Base-by-base conservation (phyloP, 768 basidiomycete species). In the Gautieria morchelliformis region DNA sequence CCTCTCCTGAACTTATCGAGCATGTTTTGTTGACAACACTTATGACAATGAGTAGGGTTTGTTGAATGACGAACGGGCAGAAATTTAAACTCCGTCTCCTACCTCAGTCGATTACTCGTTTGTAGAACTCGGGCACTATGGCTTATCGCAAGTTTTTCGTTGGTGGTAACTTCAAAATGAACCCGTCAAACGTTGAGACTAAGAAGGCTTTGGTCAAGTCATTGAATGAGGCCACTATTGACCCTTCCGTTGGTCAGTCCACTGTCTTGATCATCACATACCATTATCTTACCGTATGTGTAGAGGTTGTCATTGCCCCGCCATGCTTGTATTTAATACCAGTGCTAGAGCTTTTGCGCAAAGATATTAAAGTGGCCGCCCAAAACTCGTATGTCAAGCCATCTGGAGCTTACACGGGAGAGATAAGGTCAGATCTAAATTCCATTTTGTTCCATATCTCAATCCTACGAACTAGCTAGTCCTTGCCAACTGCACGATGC, bases 151-250 rank as follows among this genome's bases (percentile, higher is more conserved):
- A 82, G 70, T 95, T 94, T 76, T 94, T 96, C 68, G 93, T 90
- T 65, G 95, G 95, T 61, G 91, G 93, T 32, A 97, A 98, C 81
- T 97, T 95, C 83, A 99, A 97, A 78, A 86, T 98, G 85, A 95
- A 97, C 76, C 89, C 89, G 30, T 75, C 75, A 58, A 80, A 84
- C 39, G 75, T 75, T 61, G 77, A 78, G 61, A 78, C 82, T 63
- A 85, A 87, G 70, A 74, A 74, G 62, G 72, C 74, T 45, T 80
- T 99, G 66, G 72, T 90, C 63, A 71, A 81, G 52, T 67, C 75
- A 50, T 74, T 99, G 54, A 96, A 96, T 75, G 71, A 81, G 4
- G 91, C 92, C 53, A 74, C 82, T 52, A 72, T 98, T 52, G 90
- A 95, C 69, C 74, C 82, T 22, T 68, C 77, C 39, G 85, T 87